phyloP scores from a whole-genome alignment of 2,329 filamentous ascomycete genomes.

The Graphilbum ipis-grandicollis region DNA sequence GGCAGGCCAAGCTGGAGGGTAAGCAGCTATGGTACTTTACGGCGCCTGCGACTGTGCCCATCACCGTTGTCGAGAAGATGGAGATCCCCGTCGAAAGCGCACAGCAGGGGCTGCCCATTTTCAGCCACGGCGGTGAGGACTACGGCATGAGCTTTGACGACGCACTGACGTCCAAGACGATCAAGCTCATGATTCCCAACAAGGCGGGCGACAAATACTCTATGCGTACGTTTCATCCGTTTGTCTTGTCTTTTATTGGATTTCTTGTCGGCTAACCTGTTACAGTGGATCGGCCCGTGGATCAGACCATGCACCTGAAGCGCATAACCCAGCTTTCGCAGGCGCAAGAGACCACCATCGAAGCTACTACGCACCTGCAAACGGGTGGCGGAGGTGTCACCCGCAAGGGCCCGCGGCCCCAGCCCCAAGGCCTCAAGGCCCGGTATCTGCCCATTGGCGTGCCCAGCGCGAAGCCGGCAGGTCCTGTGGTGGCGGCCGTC shows the following conservation, averaged over 20 bases:
- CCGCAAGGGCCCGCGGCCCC: constrained; percentile 37
- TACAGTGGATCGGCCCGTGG: constrained; percentile 28
- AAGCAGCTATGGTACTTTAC: constrained; percentile 75
- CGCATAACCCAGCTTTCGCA: constrained; percentile 40
- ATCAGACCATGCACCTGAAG: constrained; percentile 47
- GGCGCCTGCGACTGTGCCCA: constrained; percentile 50
- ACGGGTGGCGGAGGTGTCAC: constrained; percentile 25
- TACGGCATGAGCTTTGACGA: constrained; percentile 42
- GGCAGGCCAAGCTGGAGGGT: constrained; percentile 39
- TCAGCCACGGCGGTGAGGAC: constrained; percentile 45
- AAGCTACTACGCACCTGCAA: no score
- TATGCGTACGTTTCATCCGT: constrained; percentile 24
- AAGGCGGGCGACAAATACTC: constrained; percentile 35
- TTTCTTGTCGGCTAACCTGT: neutral
- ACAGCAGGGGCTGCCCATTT: constrained; percentile 30
- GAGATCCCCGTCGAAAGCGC: constrained; percentile 40
- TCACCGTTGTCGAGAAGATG: constrained; percentile 47
- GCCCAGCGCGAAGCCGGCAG: constrained; percentile 2
- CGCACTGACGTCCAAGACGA: constrained; percentile 29
- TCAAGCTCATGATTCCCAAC: constrained; percentile 44
- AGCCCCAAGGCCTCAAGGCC: constrained; percentile 50
- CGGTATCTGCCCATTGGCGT: constrained; percentile 52
- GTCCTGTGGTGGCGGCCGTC: neutral
- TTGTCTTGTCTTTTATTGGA: neutral
- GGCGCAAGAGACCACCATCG: constrained; percentile 13